Evolutionary conservation across 306 rosid genomes (phyloP), one percentile per base, ranked within the genome.

Genomic region (Glycine tomentella): DNA sequence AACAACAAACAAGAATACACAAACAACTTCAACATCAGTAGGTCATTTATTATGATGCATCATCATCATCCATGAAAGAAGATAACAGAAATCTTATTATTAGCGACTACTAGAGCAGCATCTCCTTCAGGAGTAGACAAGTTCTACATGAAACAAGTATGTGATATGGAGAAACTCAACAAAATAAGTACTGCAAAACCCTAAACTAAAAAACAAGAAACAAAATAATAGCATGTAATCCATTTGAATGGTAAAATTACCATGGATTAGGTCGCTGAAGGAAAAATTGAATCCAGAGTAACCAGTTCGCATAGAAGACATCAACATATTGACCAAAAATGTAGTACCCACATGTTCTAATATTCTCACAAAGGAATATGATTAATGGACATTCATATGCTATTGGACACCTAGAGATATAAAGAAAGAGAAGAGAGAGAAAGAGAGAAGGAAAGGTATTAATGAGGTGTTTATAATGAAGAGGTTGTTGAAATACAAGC

Each of bases 61-160:
- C 31, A 58, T 25, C 31, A 58, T 25, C 31, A 25, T 56, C 0
- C 14, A 46, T 45, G 36, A 31, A 58, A 79, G 33, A 44, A 36
- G 64, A 68, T 11, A 51, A 70, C 42, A 70, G 42, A 71, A 52
- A 10, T 45, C 44, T 8, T 4, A 77, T 70, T 62, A 61, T 44
- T 61, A 53, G 63, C 31, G 17, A 67, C 78, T 25, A 62, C n/a
- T 45, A 44, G 45, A 42, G 69, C 11, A 45, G 64, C 71, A 53
- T 34, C 80, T 16, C 15, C 70, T 11, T 71, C 38, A 7, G 64
- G 63, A 76, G 33, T 7, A 52, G 10, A 77, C 59, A 70, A 44
- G 75, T 83, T 70, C 44, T 53, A 52, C 53, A 71, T 58, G 63
- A 46, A 13, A 25, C 69, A 75, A 14, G 64, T n/a, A 15, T 56